These are phyloP conservation scores for Wickerhamiella kurtzmanii DNA, from an alignment of 805 yeast genomes.

Conservation along the genomic window DNA sequence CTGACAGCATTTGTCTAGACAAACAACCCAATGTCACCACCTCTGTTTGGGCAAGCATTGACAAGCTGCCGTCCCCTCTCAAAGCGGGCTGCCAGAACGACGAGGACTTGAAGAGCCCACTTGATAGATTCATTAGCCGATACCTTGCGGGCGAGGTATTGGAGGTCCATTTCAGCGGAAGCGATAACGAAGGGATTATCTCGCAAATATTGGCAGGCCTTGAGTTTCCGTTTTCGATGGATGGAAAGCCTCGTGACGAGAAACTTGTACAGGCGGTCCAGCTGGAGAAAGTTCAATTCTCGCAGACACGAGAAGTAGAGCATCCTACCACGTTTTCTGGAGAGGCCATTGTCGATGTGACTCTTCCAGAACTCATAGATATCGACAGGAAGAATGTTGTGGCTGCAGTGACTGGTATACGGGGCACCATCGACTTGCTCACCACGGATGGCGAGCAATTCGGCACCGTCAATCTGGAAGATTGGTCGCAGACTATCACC, in stretches of 20 bases:
- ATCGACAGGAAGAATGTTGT: conserved; percentile 20
- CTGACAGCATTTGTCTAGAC: conserved; percentile 7
- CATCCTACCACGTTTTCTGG: conserved; percentile 17
- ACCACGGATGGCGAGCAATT: conserved; percentile 29
- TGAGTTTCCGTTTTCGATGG: conserved; percentile 14
- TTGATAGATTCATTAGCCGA: conserved; percentile 19
- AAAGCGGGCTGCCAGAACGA: conserved; percentile 15
- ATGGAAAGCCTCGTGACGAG: conserved; percentile 19
- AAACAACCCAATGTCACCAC: conserved; percentile 2
- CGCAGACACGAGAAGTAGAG: conserved; percentile 3
- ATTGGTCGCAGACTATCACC: conserved; percentile 34
- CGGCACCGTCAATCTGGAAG: conserved; percentile 31
- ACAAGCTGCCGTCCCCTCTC: conserved; percentile 16
- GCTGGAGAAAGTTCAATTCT: conserved; percentile 18
- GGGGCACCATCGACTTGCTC: conserved; percentile 32
- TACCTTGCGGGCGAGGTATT: conserved; percentile 19
- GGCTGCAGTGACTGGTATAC: conserved; percentile 25
- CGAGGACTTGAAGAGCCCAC: conserved; percentile 16
- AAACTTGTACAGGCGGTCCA: conserved; percentile 21
- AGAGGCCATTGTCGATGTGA: conserved; percentile 17
- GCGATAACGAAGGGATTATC: conserved; percentile 3
- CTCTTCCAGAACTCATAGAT: conserved; percentile 18
- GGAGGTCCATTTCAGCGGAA: neutral
- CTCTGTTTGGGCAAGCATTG: conserved; percentile 14
- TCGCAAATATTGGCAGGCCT: conserved; percentile 8